Evolutionary conservation across 768 basidiomycete species (phyloP).

Genomic region (Suillus decipiens): DNA sequence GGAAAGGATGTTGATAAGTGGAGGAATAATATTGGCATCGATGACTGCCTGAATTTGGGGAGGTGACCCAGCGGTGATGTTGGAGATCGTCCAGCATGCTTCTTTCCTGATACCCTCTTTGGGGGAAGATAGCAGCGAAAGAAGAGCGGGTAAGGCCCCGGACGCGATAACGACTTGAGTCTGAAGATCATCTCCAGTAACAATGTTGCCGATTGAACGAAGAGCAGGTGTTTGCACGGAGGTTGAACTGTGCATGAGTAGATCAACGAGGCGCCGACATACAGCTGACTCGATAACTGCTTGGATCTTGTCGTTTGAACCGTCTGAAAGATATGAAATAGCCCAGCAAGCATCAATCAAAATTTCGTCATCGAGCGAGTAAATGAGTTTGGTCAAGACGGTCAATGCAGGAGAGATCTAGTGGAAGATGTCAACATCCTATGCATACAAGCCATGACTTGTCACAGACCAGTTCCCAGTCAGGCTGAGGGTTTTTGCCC

Average conservation of each 20-base stretch:
- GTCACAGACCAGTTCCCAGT: conserved; percentile 87
- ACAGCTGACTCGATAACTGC: conserved; percentile 99
- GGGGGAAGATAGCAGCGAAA: conserved; percentile 90
- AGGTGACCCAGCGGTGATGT: conserved; percentile 96
- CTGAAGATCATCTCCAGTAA: conserved; percentile 98
- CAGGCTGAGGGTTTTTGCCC: conserved; percentile 96
- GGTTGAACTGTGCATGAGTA: conserved; percentile 92
- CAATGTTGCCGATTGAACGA: conserved; percentile 98
- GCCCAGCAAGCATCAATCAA: conserved; percentile 99
- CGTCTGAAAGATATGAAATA: conserved; percentile 98
- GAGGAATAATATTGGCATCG: conserved; percentile 97
- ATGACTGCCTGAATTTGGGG: conserved; percentile 97
- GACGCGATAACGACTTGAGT: conserved; percentile 99
- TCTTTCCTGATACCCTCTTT: conserved; percentile 99
- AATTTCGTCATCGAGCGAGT: conserved; percentile 98
- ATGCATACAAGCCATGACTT: conserved; percentile 15
- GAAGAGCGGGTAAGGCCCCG: conserved; percentile 92
- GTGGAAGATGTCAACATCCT: conserved; percentile 18
- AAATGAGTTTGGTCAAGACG: conserved; percentile 97
- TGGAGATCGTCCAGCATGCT: conserved; percentile 99
- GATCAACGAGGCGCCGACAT: conserved; percentile 94
- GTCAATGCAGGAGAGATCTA: conserved; percentile 97
- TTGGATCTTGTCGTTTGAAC: conserved; percentile 99
- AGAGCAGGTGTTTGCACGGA: conserved; percentile 98
- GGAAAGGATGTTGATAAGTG: conserved; percentile 96